Evolutionary conservation across 1,284 basidiomycete genomes (phyloP).

Genomic region (Somion occarium): DNA sequence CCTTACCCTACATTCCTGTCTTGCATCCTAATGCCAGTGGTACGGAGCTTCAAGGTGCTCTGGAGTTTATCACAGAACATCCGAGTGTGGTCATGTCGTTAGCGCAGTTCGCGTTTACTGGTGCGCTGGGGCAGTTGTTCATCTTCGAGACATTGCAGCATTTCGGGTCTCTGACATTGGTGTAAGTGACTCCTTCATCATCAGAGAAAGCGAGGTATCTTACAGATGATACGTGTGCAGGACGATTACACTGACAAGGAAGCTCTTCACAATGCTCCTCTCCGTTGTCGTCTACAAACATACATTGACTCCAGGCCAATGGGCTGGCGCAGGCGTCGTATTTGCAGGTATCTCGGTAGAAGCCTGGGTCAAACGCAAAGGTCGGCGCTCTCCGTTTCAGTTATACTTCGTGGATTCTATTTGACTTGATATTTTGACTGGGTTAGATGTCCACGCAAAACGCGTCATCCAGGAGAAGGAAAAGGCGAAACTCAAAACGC

Average conservation of each 20-base stretch:
- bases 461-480: conserved; percentile 76
- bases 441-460: conserved; percentile 78
- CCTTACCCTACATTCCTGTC: conserved; percentile 72
- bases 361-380: conserved; percentile 83
- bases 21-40: conserved; percentile 59
- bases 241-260: conserved; percentile 94
- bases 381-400: no score
- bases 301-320: conserved; percentile 80
- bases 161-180: conserved; percentile 92
- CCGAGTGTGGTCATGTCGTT: conserved; percentile 78
- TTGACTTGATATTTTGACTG: conserved; percentile 7
- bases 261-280: conserved; percentile 97
- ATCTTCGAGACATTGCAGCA: conserved; percentile 98
- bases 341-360: conserved; percentile 94
- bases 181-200: conserved; percentile 47
- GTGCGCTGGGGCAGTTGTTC: conserved; percentile 93
- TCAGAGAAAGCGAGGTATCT: conserved; percentile 6
- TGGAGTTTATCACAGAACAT: conserved; percentile 77
- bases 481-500: conserved; percentile 72
- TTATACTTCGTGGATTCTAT: background rate
- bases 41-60: conserved; percentile 63
- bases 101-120: conserved; percentile 83
- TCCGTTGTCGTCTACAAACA: conserved; percentile 94
- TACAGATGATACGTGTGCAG: conserved; percentile 31
- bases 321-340: conserved; percentile 83